Evolutionary conservation across 768 basidiomycete genomes (phyloP).

Genomic region (Mycena kentingensis): DNA sequence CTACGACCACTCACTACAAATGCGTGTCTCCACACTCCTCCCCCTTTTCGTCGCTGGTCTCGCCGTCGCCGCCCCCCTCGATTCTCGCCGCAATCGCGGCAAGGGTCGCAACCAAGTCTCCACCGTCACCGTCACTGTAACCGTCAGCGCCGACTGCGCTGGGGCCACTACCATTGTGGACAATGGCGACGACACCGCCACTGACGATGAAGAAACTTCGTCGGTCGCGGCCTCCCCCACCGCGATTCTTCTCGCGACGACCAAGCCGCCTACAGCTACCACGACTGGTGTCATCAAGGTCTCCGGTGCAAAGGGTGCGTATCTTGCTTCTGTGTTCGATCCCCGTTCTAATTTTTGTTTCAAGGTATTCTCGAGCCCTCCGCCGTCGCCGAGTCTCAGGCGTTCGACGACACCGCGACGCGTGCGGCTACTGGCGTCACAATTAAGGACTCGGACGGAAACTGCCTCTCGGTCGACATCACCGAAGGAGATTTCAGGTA

Average conservation of each 20-base stretch:
- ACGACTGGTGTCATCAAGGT: conserved; percentile 8
- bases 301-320: conserved; percentile 16
- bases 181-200: neutral
- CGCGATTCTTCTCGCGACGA: neutral
- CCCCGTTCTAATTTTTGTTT: no score
- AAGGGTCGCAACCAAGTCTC: neutral
- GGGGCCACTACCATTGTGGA: neutral
- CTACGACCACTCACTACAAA: conserved; percentile 5
- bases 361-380: conserved; percentile 14
- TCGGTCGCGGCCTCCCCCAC: neutral
- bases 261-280: neutral
- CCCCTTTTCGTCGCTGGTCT: conserved; percentile 22
- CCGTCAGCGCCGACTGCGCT: neutral
- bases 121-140: conserved; percentile 12
- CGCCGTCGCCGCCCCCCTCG: no score
- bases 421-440: conserved; percentile 26
- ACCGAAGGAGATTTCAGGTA: neutral
- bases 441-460: conserved; percentile 11
- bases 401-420: conserved; percentile 27
- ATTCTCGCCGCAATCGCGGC: conserved; percentile 3
- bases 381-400: conserved; percentile 15
- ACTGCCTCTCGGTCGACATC: neutral
- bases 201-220: neutral
- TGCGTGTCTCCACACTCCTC: conserved; percentile 23
- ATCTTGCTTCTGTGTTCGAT: no score